Conservation (phyloP, 2,329 filamentous ascomycete species). For the Epichloe sibirici region DNA sequence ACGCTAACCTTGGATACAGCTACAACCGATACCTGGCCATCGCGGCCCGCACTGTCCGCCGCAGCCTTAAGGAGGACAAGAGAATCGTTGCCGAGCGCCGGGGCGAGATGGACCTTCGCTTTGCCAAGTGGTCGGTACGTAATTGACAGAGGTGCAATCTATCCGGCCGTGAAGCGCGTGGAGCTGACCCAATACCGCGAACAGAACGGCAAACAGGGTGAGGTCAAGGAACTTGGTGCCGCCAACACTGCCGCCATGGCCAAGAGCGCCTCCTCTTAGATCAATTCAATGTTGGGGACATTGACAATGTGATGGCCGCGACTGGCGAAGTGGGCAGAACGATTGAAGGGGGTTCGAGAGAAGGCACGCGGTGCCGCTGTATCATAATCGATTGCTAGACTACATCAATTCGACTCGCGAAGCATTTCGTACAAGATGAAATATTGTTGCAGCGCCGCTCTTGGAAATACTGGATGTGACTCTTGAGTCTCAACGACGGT, state of each 20-base stretch:
- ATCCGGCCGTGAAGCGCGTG: background rate
- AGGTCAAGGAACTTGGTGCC: constrained; percentile 57
- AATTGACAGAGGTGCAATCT: constrained; percentile 11
- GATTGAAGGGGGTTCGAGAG: background rate
- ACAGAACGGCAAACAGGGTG: constrained; percentile 94
- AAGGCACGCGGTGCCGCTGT: constrained; percentile 15
- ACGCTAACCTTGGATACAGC: constrained; percentile 35
- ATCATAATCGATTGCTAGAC: constrained; percentile 23
- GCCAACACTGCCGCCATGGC: constrained; percentile 34
- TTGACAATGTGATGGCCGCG: background rate
- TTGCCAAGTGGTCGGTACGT: constrained; percentile 86
- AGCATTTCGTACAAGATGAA: background rate
- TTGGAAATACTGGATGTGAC: no score
- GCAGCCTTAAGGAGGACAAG: constrained; percentile 92
- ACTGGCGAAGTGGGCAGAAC: background rate
- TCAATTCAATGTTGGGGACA: background rate
- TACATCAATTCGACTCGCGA: constrained; percentile 16
- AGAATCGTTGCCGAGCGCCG: constrained; percentile 78
- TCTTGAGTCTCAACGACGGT: no score
- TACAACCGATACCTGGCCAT: constrained; percentile 99
- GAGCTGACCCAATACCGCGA: constrained; percentile 20
- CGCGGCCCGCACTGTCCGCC: constrained; percentile 87
- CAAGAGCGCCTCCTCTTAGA: constrained; percentile 26
- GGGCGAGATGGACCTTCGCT: constrained; percentile 78
- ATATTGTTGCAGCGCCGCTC: background rate